phyloP scores from a whole-genome alignment of 140 eudicot species.

The Cichorium intybus region DNA sequence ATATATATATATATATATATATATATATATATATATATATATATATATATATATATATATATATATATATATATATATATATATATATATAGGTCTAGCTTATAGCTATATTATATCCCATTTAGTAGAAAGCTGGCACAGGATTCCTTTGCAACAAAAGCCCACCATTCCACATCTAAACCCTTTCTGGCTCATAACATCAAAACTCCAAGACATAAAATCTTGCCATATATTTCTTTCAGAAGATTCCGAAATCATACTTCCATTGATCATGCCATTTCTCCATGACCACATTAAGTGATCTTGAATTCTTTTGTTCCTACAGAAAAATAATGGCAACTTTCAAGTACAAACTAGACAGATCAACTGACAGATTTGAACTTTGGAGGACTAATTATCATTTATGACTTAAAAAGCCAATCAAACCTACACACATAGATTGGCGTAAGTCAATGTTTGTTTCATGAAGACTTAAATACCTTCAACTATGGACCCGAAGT shows the following conservation, averaged over 20 bases:
- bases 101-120: slow-evolving; percentile 36
- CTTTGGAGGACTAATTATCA: not conserved
- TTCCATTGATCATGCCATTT: slow-evolving; percentile 6
- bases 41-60: no score
- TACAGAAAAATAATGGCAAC: not conserved
- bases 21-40: no score
- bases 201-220: not conserved
- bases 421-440: slow-evolving; percentile 1
- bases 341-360: not conserved
- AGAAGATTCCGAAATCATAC: slow-evolving; percentile 10
- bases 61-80: no score
- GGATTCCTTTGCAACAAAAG: slow-evolving; percentile 43
- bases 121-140: slow-evolving; percentile 34
- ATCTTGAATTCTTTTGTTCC: not conserved
- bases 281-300: slow-evolving; percentile 7
- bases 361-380: not conserved
- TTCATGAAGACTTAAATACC: not conserved
- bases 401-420: slow-evolving; percentile 5
- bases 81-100: slow-evolving; percentile 31
- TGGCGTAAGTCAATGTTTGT: not conserved
- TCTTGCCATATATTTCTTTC: slow-evolving; percentile 24
- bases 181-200: slow-evolving; percentile 15
- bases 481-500: not conserved
- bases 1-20: no score
- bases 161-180: slow-evolving; percentile 36